phyloP scores from a whole-genome alignment of 441 rosid species.

The Dalechampia spathulata region DNA sequence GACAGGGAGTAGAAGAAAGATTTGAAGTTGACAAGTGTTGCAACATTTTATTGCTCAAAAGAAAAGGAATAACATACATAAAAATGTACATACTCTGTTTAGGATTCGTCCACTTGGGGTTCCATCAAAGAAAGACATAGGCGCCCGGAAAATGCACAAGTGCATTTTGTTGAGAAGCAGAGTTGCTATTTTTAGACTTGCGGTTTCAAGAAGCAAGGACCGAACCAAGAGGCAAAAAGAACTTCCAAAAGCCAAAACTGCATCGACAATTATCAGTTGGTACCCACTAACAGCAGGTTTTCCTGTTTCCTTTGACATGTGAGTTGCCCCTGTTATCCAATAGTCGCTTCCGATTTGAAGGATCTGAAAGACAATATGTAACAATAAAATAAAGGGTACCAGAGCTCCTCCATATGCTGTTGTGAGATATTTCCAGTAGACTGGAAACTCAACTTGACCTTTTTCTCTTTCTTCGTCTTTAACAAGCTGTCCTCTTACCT shows the following conservation, averaged over 20 bases:
- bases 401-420: constrained; percentile 81
- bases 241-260: constrained; percentile 51
- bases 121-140: constrained; percentile 28
- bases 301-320: constrained; percentile 47
- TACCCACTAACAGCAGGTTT: constrained; percentile 36
- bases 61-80: background rate
- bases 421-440: constrained; percentile 74
- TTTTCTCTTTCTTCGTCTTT: constrained; percentile 96
- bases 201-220: constrained; percentile 43
- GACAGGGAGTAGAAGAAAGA: too few species aligned
- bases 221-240: constrained; percentile 54
- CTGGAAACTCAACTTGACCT: constrained; percentile 64
- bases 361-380: constrained; percentile 51
- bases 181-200: constrained; percentile 39
- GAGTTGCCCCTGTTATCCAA: constrained; percentile 97
- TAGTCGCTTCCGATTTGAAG: constrained; percentile 86
- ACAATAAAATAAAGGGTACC: constrained; percentile 64
- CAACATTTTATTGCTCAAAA: too few species aligned
- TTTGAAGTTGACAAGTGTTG: too few species aligned
- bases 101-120: too few species aligned
- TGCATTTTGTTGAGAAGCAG: background rate
- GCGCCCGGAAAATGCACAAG: background rate
- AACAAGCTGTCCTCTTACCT: constrained; percentile 56
- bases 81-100: constrained; percentile 56
- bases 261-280: constrained; percentile 45